These are phyloP conservation scores for Cantharellus anzutake DNA, from an alignment of 768 basidiomycete genomes.

Conservation along the genomic window DNA sequence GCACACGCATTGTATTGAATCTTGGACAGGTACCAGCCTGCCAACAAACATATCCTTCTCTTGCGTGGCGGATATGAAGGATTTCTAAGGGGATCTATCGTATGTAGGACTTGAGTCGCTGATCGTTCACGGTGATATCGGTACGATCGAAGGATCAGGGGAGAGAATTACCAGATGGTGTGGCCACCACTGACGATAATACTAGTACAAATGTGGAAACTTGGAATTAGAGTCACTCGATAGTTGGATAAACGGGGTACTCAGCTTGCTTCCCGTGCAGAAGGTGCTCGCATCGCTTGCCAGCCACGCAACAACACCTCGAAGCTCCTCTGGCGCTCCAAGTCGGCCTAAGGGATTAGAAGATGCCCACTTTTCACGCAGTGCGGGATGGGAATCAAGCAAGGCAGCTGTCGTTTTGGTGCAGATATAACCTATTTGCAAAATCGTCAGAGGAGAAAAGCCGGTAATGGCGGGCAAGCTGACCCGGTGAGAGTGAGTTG, in stretches of 20 bases:
- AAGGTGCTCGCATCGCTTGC: slow-evolving; percentile 59
- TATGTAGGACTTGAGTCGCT: background rate
- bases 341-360: slow-evolving; percentile 54
- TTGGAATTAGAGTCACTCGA: no score
- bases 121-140: background rate
- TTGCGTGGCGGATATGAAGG: no score
- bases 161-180: background rate
- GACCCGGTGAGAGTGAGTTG: slow-evolving; percentile 50
- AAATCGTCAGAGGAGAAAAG: background rate
- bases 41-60: no score
- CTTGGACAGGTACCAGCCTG: no score
- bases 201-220: background rate
- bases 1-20: no score
- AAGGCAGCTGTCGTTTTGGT: slow-evolving; percentile 67
- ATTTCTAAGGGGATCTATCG: no score
- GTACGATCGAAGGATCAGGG: background rate
- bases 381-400: slow-evolving; percentile 42
- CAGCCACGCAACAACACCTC: slow-evolving; percentile 53
- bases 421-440: slow-evolving; percentile 34
- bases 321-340: slow-evolving; percentile 51
- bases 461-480: background rate
- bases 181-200: background rate
- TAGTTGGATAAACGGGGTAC: background rate
- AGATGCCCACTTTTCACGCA: slow-evolving; percentile 45
- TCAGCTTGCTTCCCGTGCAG: slow-evolving; percentile 70